Conservation (phyloP, 2,329 filamentous ascomycete genomes). For the Hirsutella minnesotensis region DNA sequence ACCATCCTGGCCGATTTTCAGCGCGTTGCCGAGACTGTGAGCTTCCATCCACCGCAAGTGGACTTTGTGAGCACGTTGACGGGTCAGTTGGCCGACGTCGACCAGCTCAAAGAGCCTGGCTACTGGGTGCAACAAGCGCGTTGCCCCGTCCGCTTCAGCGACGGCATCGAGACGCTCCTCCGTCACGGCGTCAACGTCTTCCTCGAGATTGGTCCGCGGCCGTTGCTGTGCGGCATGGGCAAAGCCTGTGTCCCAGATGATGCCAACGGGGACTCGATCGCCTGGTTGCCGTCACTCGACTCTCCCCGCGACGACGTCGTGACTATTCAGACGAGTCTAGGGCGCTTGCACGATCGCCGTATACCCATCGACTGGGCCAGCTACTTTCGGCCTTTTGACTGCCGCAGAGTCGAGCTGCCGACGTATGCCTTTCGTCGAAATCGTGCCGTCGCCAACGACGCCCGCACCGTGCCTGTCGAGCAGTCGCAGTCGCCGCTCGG, state of each 20-base stretch:
- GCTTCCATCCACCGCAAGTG: slow-evolving; percentile 26
- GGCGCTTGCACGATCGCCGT: slow-evolving; percentile 13
- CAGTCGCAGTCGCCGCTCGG: no score
- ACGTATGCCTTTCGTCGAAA: slow-evolving; percentile 19
- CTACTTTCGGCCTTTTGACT: slow-evolving; percentile 16
- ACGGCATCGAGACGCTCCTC: slow-evolving; percentile 14
- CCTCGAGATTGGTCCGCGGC: slow-evolving; percentile 17
- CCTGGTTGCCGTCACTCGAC: slow-evolving; percentile 17
- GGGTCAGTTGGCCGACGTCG: slow-evolving; percentile 36
- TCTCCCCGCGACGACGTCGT: slow-evolving; percentile 5
- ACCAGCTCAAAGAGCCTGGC: slow-evolving; percentile 35
- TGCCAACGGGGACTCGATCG: background rate
- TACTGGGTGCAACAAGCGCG: slow-evolving; percentile 51
- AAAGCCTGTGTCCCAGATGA: slow-evolving; percentile 6
- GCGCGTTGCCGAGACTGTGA: slow-evolving; percentile 29
- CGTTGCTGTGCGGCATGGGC: slow-evolving; percentile 16
- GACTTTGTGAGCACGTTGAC: slow-evolving; percentile 57
- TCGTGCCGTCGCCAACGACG: background rate
- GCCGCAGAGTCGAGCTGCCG: slow-evolving; percentile 14
- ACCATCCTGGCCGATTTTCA: slow-evolving; percentile 44
- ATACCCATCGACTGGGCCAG: slow-evolving; percentile 16
- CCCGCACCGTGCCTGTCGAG: no score
- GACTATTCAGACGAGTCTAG: slow-evolving; percentile 11
- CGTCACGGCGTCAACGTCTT: slow-evolving; percentile 13
- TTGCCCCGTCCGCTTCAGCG: slow-evolving; percentile 50